phyloP scores from a whole-genome alignment of 352 stramenopile genomes.

The Hyaloperonospora arabidopsidis region DNA sequence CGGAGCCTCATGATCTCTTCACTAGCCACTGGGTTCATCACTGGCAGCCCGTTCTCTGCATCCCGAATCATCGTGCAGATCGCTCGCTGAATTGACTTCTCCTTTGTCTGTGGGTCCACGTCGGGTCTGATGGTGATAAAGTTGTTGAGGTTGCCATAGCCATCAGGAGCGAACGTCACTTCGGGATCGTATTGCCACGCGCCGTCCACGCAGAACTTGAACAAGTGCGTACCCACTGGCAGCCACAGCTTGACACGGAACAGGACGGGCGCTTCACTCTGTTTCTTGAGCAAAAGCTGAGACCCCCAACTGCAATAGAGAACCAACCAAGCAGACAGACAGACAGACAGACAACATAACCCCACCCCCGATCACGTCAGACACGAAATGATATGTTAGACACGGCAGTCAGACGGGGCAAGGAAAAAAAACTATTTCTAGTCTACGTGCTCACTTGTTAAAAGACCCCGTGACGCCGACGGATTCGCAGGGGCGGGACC shows the following conservation, averaged over 20 bases:
- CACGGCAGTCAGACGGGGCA: not conserved
- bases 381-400: not conserved
- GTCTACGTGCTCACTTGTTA: slow-evolving; percentile 48
- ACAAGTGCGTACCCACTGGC: slow-evolving; percentile 59
- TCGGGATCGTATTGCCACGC: slow-evolving; percentile 82
- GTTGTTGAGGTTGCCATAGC: slow-evolving; percentile 86
- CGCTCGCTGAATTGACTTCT: slow-evolving; percentile 46
- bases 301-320: slow-evolving; percentile 55
- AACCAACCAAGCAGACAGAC: no score
- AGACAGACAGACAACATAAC: no score
- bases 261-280: slow-evolving; percentile 4
- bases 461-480: slow-evolving; percentile 73
- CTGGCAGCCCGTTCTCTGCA: slow-evolving; percentile 33
- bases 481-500: slow-evolving; percentile 40
- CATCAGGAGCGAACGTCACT: slow-evolving; percentile 68
- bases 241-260: slow-evolving; percentile 52
- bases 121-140: slow-evolving; percentile 54
- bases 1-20: slow-evolving; percentile 60
- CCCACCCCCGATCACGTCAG: not conserved
- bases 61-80: slow-evolving; percentile 70
- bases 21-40: slow-evolving; percentile 66
- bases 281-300: slow-evolving; percentile 54
- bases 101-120: slow-evolving; percentile 28
- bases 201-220: slow-evolving; percentile 74
- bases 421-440: not conserved